Evolutionary conservation across 2,329 filamentous ascomycete species (phyloP).

Genomic region (Paecilomyces formosus): DNA sequence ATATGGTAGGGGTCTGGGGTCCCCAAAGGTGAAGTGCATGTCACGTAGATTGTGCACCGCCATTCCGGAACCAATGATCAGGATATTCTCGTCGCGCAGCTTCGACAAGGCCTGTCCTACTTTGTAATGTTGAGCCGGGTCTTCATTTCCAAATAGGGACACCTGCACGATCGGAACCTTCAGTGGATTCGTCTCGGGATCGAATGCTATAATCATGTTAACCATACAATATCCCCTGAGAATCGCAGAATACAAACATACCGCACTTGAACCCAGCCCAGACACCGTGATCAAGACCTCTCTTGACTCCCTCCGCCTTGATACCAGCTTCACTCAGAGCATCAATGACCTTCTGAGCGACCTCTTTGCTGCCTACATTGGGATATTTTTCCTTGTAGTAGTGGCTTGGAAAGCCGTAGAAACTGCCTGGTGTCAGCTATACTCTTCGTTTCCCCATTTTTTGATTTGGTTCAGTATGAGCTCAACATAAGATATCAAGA

Average conservation of each 20-base stretch:
- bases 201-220: constrained; percentile 42
- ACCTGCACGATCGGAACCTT: constrained; percentile 65
- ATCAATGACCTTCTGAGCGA: constrained; percentile 53
- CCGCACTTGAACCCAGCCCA: constrained; percentile 59
- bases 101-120: constrained; percentile 59
- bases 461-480: no score
- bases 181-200: constrained; percentile 54
- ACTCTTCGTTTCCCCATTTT: background rate
- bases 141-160: constrained; percentile 58
- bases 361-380: constrained; percentile 51
- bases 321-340: constrained; percentile 52
- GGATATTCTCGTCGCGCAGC: constrained; percentile 60
- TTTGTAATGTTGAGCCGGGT: constrained; percentile 58
- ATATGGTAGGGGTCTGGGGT: constrained; percentile 47
- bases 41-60: constrained; percentile 64
- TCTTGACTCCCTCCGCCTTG: constrained; percentile 49
- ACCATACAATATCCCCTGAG: background rate
- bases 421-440: constrained; percentile 35
- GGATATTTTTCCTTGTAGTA: constrained; percentile 64
- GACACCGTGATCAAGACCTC: constrained; percentile 69
- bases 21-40: constrained; percentile 39
- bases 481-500: background rate
- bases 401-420: constrained; percentile 63
- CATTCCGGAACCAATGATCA: constrained; percentile 68
- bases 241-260: constrained; percentile 17